These are phyloP conservation scores for Macrolepiota dolichaula DNA, from an alignment of 768 basidiomycete genomes.

Conservation along the genomic window DNA sequence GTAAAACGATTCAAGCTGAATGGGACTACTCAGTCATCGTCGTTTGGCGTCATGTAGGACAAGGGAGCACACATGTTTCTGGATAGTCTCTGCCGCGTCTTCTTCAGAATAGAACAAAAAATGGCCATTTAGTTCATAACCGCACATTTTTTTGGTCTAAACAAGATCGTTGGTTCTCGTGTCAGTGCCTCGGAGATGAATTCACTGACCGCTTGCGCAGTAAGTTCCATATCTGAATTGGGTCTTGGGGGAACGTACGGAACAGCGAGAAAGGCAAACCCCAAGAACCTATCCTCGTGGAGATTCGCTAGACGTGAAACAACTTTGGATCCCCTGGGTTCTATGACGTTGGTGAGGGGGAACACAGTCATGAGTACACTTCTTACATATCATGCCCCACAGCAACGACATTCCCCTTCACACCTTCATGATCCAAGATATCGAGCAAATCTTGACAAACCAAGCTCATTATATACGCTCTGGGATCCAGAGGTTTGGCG, in stretches of 20 bases:
- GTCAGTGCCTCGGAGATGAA: neutral
- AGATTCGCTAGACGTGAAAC: slow-evolving; percentile 35
- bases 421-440: slow-evolving; percentile 34
- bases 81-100: slow-evolving; percentile 28
- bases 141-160: slow-evolving; percentile 28
- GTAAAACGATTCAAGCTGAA: slow-evolving; percentile 38
- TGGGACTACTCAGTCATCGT: neutral
- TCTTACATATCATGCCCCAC: slow-evolving; percentile 43
- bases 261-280: slow-evolving; percentile 36
- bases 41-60: neutral
- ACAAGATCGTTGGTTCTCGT: neutral
- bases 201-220: slow-evolving; percentile 19
- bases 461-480: slow-evolving; percentile 32
- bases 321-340: slow-evolving; percentile 33
- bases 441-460: slow-evolving; percentile 41
- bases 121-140: slow-evolving; percentile 36
- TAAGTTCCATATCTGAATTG: slow-evolving; percentile 21
- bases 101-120: slow-evolving; percentile 32
- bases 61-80: slow-evolving; percentile 26
- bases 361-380: slow-evolving; percentile 1
- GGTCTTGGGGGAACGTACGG: slow-evolving; percentile 30
- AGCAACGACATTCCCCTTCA: slow-evolving; percentile 28
- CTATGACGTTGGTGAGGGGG: neutral
- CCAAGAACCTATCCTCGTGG: slow-evolving; percentile 35
- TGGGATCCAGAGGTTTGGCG: slow-evolving; percentile 38